A percentile compares a stretch with the other conserved stretches of the same genome.
Conservation (phyloP, 2,329 filamentous ascomycete genomes). For the Neofusicoccum laricinum region DNA sequence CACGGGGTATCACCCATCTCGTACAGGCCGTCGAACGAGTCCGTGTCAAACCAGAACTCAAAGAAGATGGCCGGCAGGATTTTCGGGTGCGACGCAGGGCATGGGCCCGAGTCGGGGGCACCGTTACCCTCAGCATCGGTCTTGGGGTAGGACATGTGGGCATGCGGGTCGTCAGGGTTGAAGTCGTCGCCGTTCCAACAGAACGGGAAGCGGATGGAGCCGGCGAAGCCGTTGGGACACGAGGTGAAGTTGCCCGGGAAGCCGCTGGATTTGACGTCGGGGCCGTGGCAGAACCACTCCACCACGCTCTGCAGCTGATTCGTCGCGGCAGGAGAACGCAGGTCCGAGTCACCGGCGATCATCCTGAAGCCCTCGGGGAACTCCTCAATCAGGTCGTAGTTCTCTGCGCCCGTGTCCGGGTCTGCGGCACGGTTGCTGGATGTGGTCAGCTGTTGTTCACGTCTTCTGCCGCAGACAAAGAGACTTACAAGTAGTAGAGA, state of each 20-base stretch:
- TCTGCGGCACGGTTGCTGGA: slow-evolving; percentile 15
- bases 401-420: slow-evolving; percentile 31
- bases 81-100: slow-evolving; percentile 30
- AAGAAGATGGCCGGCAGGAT: slow-evolving; percentile 39
- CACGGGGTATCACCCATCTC: slow-evolving; percentile 29
- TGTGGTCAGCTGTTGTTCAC: not conserved
- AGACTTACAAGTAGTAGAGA: slow-evolving; percentile 31
- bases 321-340: slow-evolving; percentile 27
- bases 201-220: slow-evolving; percentile 35
- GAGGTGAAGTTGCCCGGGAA: slow-evolving; percentile 38
- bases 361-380: slow-evolving; percentile 37
- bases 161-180: slow-evolving; percentile 30
- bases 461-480: not conserved
- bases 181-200: slow-evolving; percentile 38
- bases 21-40: slow-evolving; percentile 33
- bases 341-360: slow-evolving; percentile 33
- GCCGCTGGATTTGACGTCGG: slow-evolving; percentile 20
- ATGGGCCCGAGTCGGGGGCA: slow-evolving; percentile 32
- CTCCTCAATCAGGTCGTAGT: slow-evolving; percentile 29
- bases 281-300: slow-evolving; percentile 17
- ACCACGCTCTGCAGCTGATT: slow-evolving; percentile 25
- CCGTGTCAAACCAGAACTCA: slow-evolving; percentile 39
- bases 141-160: slow-evolving; percentile 41
- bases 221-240: slow-evolving; percentile 34
- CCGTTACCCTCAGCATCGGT: slow-evolving; percentile 28